Base-by-base conservation (phyloP, 1,139 yeast genomes). In the Tardiomyces depauwii region DNA sequence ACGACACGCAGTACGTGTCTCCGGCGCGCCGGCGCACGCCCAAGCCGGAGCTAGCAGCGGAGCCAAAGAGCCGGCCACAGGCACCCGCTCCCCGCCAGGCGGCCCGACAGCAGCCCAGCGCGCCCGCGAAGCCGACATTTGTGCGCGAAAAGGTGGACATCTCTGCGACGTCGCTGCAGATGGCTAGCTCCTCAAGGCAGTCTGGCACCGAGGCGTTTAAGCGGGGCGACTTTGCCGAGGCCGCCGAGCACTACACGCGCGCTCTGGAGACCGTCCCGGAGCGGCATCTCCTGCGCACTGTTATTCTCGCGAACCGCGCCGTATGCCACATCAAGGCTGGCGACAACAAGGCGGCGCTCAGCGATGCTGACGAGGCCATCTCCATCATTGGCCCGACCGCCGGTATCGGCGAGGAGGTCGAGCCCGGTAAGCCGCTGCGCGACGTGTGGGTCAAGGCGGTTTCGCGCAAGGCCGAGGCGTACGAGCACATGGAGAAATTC, bases 211-310 rank as follows among this genome's bases (percentile, higher is more conserved):
- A 71, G 28, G 73, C 80, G 0, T 91, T 80, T 66, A 75, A 76
- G 48, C 73, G 78, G 14, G 98, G 99, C n/a, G 91, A 91, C 61
- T 93, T 83, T 61, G 63, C 78, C 7, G 63, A 70, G 7, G 91
- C 98, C 0, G 69, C 77, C 16, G 72, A 69, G 21, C 70, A 72
- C 45, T 93, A 85, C 58, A 67, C 76, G 18, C 68, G 72, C 41
- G 81, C 95, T 32, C 67, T 87, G 39, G 66, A 71, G 23, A 68
- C 78, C 2, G 67, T 88, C 7, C 95, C 96, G 0, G 54, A 60
- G 1, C 67, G 67, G 4, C 96, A 91, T 61, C 76, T 82, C 42
- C 69, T 80, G 28, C 71, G 83, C 33, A 74, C 89, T 1, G 71
- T 89, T 28, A 76, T 88, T 2, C 71, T 73, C 43, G 83, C 96